Evolutionary conservation across 2,329 filamentous ascomycete species (phyloP).

Genomic region (Colletotrichum acutatum): DNA sequence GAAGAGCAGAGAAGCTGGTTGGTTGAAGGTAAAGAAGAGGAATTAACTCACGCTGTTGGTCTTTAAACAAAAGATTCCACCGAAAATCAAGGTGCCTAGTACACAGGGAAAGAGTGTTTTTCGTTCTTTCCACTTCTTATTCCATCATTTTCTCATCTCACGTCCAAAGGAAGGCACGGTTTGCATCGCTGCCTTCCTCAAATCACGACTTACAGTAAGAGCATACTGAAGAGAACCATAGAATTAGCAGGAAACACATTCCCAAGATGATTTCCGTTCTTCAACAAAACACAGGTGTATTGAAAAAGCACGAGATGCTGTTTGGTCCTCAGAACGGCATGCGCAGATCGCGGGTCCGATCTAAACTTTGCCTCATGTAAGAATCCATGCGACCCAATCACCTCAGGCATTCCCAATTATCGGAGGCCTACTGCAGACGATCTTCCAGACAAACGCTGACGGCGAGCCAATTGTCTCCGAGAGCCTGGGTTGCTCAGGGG

Average conservation of each 20-base stretch:
- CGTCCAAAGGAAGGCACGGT: not conserved
- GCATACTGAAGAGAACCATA: not conserved
- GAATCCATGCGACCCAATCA: slow-evolving; percentile 7
- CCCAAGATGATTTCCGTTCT: not conserved
- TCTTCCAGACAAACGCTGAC: not conserved
- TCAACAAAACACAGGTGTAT: not conserved
- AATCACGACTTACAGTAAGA: not conserved
- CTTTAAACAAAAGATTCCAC: not conserved
- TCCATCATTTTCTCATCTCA: not conserved
- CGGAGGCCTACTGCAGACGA: slow-evolving; percentile 5
- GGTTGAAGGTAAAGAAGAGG: not conserved
- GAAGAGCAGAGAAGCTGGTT: not conserved
- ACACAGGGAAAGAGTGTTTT: not conserved
- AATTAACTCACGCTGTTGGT: not conserved
- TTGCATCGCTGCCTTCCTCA: not conserved
- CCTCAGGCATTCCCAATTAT: not conserved
- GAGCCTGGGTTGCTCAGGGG: not conserved
- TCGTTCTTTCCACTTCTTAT: not conserved
- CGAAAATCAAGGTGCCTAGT: not conserved
- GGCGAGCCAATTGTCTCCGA: not conserved
- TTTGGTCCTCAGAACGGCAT: not conserved
- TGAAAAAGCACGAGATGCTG: not conserved
- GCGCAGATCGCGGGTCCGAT: not conserved
- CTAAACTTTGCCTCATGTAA: not conserved
- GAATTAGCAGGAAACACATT: not conserved